A percentile compares a stretch with the other conserved stretches of the same genome.
These are phyloP conservation scores for Dictyostelium discoideum DNA, from an alignment of 78 protist genomes.

Conservation along the genomic window dicty_2.7 NC_007088.5:3156501-3157000, in stretches of 20 bases:
- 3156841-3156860: not conserved
- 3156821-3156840: slow-evolving; percentile 26
- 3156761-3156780: slow-evolving; percentile 4
- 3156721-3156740: slow-evolving; percentile 45
- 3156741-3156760: slow-evolving; percentile 47
- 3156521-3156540: slow-evolving; percentile 51
- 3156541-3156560: slow-evolving; percentile 34
- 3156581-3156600: too few relatives aligned
- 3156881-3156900: slow-evolving; percentile 23
- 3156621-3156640: not conserved
- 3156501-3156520: slow-evolving; percentile 19
- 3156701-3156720: slow-evolving; percentile 62
- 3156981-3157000: slow-evolving; percentile 1
- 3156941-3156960: slow-evolving; percentile 41
- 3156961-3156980: slow-evolving; percentile 20
- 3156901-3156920: slow-evolving; percentile 33
- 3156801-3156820: slow-evolving; percentile 21
- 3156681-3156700: slow-evolving; percentile 51
- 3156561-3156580: slow-evolving; percentile 53
- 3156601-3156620: not conserved
- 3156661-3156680: not conserved
- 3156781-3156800: not conserved
- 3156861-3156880: not conserved
- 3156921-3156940: slow-evolving; percentile 53
- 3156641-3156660: too few relatives aligned